Conservation (phyloP, 352 stramenopile species). For the Phytophthora brassicae region DNA sequence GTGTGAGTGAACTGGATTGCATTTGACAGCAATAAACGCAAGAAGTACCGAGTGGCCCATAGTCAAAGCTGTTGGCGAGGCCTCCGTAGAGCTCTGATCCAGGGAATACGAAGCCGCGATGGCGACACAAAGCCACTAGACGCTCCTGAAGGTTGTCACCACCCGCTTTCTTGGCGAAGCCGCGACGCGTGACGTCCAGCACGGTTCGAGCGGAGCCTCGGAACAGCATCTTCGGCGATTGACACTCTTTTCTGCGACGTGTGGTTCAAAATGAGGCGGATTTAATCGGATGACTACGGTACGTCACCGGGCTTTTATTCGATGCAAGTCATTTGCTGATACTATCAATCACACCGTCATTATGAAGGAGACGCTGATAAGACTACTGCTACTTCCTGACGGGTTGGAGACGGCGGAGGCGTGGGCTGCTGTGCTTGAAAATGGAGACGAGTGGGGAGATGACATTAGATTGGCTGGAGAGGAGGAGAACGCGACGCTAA, state of each 20-base stretch:
- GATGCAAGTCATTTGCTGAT: background rate
- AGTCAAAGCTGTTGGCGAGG: conserved; percentile 98
- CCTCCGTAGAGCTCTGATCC: conserved; percentile 97
- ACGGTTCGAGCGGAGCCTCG: conserved; percentile 2
- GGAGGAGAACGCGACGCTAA: conserved; percentile 6
- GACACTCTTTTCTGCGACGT: conserved; percentile 3
- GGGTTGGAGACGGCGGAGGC: conserved; percentile 26
- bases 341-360: too few species aligned
- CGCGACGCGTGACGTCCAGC: conserved; percentile 19
- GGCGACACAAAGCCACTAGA: conserved; percentile 81
- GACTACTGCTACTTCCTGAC: conserved; percentile 27
- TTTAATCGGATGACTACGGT: background rate
- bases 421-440: conserved; percentile 22
- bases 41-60: conserved; percentile 83
- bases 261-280: background rate
- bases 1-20: background rate
- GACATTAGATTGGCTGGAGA: background rate
- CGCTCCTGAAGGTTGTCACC: conserved; percentile 61
- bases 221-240: conserved; percentile 12
- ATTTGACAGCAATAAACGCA: background rate
- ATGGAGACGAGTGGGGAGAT: background rate
- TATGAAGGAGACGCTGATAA: conserved; percentile 22
- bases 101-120: conserved; percentile 93
- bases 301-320: background rate
- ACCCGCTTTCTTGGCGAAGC: conserved; percentile 41